phyloP scores from a whole-genome alignment of 2,329 filamentous ascomycete species.

The Diplodia intermedia region DNA sequence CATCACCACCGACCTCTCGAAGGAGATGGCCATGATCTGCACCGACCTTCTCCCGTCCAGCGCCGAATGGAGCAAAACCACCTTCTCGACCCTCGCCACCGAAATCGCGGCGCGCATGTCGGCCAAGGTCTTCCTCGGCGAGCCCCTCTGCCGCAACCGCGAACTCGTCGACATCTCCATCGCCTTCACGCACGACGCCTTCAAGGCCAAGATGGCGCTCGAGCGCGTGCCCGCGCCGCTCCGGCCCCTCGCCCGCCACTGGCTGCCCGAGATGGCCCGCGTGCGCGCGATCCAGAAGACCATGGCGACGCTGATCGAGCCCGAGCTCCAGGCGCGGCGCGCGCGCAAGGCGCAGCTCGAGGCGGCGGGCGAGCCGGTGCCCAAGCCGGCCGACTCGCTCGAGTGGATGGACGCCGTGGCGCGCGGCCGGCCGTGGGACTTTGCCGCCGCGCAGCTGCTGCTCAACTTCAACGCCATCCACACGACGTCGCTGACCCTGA shows the following conservation, averaged over 20 bases:
- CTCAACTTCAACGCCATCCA: slow-evolving; percentile 37
- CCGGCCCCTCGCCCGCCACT: slow-evolving; percentile 43
- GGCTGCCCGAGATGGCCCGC: slow-evolving; percentile 46
- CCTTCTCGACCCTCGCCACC: slow-evolving; percentile 39
- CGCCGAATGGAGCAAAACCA: slow-evolving; percentile 33
- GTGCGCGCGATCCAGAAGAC: slow-evolving; percentile 43
- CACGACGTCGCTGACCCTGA: slow-evolving; percentile 39
- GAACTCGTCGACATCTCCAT: slow-evolving; percentile 48
- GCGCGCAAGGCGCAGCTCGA: slow-evolving; percentile 26
- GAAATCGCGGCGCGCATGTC: slow-evolving; percentile 50
- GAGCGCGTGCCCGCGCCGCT: slow-evolving; percentile 46
- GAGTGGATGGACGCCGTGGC: slow-evolving; percentile 37
- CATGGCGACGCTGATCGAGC: slow-evolving; percentile 45
- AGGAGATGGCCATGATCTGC: not conserved
- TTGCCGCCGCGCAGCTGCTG: slow-evolving; percentile 33
- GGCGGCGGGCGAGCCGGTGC: slow-evolving; percentile 35
- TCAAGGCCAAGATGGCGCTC: slow-evolving; percentile 44
- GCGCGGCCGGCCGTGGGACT: slow-evolving; percentile 34
- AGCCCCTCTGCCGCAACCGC: slow-evolving; percentile 47
- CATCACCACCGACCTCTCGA: slow-evolving; percentile 9
- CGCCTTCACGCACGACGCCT: slow-evolving; percentile 47
- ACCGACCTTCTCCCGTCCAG: not conserved
- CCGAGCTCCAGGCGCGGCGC: slow-evolving; percentile 43
- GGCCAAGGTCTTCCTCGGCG: slow-evolving; percentile 51
- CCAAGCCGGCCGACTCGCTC: slow-evolving; percentile 40